Evolutionary conservation across 169 alveolate species (phyloP).

Genomic region (Eimeria maxima): DNA sequence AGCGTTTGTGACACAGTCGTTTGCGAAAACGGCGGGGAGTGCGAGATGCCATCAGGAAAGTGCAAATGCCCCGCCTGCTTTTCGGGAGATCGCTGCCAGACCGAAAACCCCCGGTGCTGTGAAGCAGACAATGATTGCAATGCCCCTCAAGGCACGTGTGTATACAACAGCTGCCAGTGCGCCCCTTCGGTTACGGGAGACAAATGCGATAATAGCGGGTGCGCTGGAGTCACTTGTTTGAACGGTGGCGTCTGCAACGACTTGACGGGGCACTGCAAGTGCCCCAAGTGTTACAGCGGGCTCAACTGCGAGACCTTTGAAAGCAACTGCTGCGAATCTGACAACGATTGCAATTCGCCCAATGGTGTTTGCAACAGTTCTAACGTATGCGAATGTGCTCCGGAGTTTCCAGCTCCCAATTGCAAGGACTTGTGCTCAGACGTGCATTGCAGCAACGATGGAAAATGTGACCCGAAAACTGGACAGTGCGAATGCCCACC

Average conservation of each 20-base stretch:
- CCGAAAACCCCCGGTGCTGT: slow-evolving; percentile 68
- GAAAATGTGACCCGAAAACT: slow-evolving; percentile 52
- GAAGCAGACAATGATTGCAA: slow-evolving; percentile 61
- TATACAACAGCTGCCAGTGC: slow-evolving; percentile 59
- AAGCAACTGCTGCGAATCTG: slow-evolving; percentile 66
- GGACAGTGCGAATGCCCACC: slow-evolving; percentile 69
- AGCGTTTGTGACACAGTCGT: slow-evolving; percentile 44
- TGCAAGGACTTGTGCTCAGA: slow-evolving; percentile 76
- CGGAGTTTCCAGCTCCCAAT: slow-evolving; percentile 48
- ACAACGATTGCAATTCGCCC: slow-evolving; percentile 63
- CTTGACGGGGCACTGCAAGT: slow-evolving; percentile 46
- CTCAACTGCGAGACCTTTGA: slow-evolving; percentile 36
- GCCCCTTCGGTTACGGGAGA: slow-evolving; percentile 68
- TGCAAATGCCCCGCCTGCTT: slow-evolving; percentile 75
- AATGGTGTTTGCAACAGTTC: slow-evolving; percentile 63
- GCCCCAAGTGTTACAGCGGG: slow-evolving; percentile 68
- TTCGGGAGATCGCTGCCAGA: slow-evolving; percentile 58
- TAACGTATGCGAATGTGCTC: slow-evolving; percentile 54
- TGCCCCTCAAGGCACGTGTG: slow-evolving; percentile 69
- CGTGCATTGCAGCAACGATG: slow-evolving; percentile 63
- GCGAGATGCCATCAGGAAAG: slow-evolving; percentile 73
- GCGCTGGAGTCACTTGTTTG: slow-evolving; percentile 75
- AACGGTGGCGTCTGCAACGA: slow-evolving; percentile 75
- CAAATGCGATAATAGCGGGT: slow-evolving; percentile 73
- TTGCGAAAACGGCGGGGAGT: slow-evolving; percentile 73